phyloP scores from a whole-genome alignment of 1,139 yeast species.

The Sugiyamaella novakii region DNA sequence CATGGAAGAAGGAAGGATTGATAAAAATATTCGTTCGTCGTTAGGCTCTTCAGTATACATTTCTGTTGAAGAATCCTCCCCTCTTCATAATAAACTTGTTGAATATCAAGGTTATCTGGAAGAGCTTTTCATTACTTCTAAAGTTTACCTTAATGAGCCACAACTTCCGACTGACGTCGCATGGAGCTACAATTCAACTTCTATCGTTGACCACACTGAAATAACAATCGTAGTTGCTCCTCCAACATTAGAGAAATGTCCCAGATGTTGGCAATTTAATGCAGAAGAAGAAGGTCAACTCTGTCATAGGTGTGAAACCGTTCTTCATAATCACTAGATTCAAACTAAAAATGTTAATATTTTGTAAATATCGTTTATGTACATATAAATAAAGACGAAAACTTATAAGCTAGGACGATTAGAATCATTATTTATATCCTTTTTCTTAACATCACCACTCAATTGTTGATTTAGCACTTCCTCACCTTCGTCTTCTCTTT shows the following conservation, averaged over 20 bases:
- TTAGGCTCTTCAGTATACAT: conserved; percentile 60
- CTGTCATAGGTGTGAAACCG: conserved; percentile 58
- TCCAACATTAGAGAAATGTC: conserved; percentile 65
- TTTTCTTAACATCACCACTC: conserved; percentile 13
- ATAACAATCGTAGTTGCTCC: conserved; percentile 48
- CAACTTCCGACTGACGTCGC: conserved; percentile 29
- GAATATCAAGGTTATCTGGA: conserved; percentile 37
- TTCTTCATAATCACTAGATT: conserved; percentile 4
- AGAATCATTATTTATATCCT: conserved; percentile 7
- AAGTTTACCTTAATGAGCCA: conserved; percentile 47
- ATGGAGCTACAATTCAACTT: conserved; percentile 41
- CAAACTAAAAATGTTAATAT: conserved; percentile 3
- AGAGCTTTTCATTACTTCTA: conserved; percentile 71
- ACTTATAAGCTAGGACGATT: conserved; percentile 13
- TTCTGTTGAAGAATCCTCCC: conserved; percentile 29
- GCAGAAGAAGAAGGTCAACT: conserved; percentile 55
- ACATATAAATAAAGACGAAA: not conserved
- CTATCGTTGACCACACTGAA: conserved; percentile 38
- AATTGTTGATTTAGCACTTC: conserved; percentile 4
- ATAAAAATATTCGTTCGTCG: conserved; percentile 59
- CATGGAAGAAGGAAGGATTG: conserved; percentile 52
- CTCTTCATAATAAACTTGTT: conserved; percentile 30
- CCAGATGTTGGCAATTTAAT: conserved; percentile 89
- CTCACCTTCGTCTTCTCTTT: conserved; percentile 1
- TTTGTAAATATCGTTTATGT: not conserved